Evolutionary conservation across 176 grass and related monocot genomes (phyloP).

Genomic region (Puya raimondii): DNA sequence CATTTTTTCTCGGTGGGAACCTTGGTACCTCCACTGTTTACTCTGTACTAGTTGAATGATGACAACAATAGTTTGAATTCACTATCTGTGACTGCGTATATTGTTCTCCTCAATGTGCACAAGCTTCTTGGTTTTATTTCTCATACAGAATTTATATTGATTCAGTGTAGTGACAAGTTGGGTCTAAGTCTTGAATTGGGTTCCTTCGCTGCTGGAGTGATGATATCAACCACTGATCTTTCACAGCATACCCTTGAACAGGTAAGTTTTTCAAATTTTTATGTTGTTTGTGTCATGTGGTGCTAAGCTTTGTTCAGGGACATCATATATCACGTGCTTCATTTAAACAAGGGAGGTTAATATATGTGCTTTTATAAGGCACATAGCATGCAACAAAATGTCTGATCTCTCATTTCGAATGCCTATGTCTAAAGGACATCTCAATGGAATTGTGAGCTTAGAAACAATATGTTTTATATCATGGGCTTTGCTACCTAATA

Average conservation of each 20-base stretch:
- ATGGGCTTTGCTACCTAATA: background rate
- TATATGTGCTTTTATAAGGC: background rate
- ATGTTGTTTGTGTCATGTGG: background rate
- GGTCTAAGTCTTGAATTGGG: conserved; percentile 96
- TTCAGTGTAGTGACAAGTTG: conserved; percentile 99
- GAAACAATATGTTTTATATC: background rate
- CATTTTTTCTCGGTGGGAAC: no score
- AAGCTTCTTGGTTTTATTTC: background rate
- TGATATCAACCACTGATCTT: conserved; percentile 99
- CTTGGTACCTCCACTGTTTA: no score
- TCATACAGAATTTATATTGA: conserved; percentile 24
- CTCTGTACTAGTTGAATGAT: no score
- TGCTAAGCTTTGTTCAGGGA: background rate
- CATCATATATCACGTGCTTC: background rate
- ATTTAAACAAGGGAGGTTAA: background rate
- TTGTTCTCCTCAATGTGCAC: background rate
- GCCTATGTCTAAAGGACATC: background rate
- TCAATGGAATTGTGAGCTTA: background rate
- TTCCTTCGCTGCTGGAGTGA: conserved; percentile 97
- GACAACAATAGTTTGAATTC: no score
- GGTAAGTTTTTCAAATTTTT: conserved; percentile 29
- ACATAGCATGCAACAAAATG: background rate
- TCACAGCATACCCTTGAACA: conserved; percentile 98
- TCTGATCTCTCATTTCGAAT: background rate
- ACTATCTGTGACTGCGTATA: background rate